Evolutionary conservation across 78 protist genomes (phyloP).

Genomic region (Speleostelium caveatum): DNA sequence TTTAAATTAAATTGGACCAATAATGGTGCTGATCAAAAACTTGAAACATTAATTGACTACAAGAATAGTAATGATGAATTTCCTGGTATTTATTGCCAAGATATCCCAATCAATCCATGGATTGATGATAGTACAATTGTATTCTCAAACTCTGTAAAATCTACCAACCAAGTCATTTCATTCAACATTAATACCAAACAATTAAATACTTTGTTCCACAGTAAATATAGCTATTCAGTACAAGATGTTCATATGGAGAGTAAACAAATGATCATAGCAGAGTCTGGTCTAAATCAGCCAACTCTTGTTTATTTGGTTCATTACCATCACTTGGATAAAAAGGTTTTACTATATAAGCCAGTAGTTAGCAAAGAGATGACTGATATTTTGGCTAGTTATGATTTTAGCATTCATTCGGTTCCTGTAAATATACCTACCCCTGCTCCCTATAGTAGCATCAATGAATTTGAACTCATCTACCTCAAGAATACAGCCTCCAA

Average conservation of each 20-base stretch:
- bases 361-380: neutral
- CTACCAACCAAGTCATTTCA: neutral
- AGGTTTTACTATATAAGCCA: slow-evolving; percentile 2
- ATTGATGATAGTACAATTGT: slow-evolving; percentile 29
- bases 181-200: slow-evolving; percentile 12
- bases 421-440: slow-evolving; percentile 29
- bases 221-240: neutral
- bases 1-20: slow-evolving; percentile 18
- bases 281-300: slow-evolving; percentile 2
- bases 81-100: slow-evolving; percentile 49
- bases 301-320: neutral
- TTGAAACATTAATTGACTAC: slow-evolving; percentile 18
- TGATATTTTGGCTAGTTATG: neutral
- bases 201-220: neutral
- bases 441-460: slow-evolving; percentile 3
- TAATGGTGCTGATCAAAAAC: neutral
- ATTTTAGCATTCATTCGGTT: slow-evolving; percentile 1
- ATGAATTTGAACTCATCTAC: slow-evolving; percentile 42
- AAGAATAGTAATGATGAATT: slow-evolving; percentile 25
- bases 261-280: slow-evolving; percentile 5
- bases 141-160: neutral
- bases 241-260: neutral
- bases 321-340: neutral
- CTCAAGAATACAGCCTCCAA: neutral
- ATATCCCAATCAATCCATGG: slow-evolving; percentile 36